Percentiles rank a stretch among this genome's conserved stretches.
Evolutionary conservation across 495 filamentous ascomycete genomes (phyloP).

Genomic region (Penicillium riverlandense): DNA sequence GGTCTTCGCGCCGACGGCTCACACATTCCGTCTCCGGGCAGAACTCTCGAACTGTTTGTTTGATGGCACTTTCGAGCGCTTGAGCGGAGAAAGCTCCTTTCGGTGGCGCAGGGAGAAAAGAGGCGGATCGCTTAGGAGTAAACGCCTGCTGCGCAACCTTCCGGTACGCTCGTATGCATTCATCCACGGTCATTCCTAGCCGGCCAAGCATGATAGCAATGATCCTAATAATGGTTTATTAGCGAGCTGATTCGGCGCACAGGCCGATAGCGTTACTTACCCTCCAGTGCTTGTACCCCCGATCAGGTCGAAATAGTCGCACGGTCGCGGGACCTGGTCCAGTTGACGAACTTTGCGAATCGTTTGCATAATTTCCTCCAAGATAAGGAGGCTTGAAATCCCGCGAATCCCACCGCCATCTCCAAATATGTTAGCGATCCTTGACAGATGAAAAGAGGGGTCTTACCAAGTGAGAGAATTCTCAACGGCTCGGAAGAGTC

Average conservation of each 20-base stretch:
- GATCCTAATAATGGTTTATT: constrained; percentile 20
- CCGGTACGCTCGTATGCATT: constrained; percentile 42
- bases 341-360: constrained; percentile 4
- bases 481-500: neutral
- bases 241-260: too few relatives aligned
- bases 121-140: constrained; percentile 2
- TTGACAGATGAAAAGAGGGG: neutral
- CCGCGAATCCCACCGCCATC: constrained; percentile 20
- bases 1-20: neutral
- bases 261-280: neutral
- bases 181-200: constrained; percentile 43
- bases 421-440: neutral
- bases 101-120: neutral
- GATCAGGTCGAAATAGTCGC: constrained; percentile 21
- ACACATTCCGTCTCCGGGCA: constrained; percentile 1
- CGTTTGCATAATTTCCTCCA: constrained; percentile 12
- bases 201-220: constrained; percentile 50
- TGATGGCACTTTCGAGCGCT: constrained; percentile 9
- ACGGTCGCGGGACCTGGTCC: constrained; percentile 6
- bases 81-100: constrained; percentile 1
- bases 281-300: constrained; percentile 16
- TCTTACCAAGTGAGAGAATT: neutral
- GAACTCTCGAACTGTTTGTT: constrained; percentile 3
- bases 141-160: constrained; percentile 23
- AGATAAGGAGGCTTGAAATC: constrained; percentile 16